Base-by-base conservation (phyloP, 2,329 filamentous ascomycete species). In the Lasiodiplodia theobromae region DNA sequence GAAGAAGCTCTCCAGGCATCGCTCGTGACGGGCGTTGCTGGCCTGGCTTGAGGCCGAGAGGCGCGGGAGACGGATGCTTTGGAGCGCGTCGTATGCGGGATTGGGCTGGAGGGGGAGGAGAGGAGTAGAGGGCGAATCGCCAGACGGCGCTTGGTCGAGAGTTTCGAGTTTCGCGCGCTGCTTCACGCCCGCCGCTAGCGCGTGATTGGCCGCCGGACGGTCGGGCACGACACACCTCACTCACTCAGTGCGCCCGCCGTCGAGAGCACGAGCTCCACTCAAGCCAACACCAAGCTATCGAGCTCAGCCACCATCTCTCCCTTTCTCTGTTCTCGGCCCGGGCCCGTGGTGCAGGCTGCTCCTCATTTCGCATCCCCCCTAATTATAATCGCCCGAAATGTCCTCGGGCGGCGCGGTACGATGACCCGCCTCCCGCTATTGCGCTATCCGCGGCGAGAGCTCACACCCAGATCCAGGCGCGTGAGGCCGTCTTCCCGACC, bases 401-500 rank as follows among this genome's bases (percentile, higher is more conserved):
- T 87, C 86, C 71, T 87, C 86, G 71, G 86, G 85, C 78, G 83
- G 84, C 75, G 82, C 76, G 76, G 86, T 87, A 82, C 64, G 82
- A 77, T 64, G 34, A 58, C 63, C 14, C 57, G n/a, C 18, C 40
- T 21, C 40, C 52, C 28, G 44, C 60, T 31, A 52, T 52, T 47
- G 25, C 40, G 44, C 70, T 54, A 69, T 70, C 72, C 71, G 70
- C 76, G 68, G 53, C 64, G 62, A 18, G 31, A 69, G 70, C 66
- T 68, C 68, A 72, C 67, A 69, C 73, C 75, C 69, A 21, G 23
- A 63, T 60, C 66, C 80, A 97, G 94, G 93, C 95, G 81, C 90
- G 96, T 81, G 96, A 99, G 84, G 88, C 94, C 77, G 95, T 99
- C 83, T 99, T 99, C 83, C 93, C 96, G 77, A 99, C 96, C 79